Evolutionary conservation across 345 rosid species (phyloP).

Genomic region (Gossypium rotundifolium): DNA sequence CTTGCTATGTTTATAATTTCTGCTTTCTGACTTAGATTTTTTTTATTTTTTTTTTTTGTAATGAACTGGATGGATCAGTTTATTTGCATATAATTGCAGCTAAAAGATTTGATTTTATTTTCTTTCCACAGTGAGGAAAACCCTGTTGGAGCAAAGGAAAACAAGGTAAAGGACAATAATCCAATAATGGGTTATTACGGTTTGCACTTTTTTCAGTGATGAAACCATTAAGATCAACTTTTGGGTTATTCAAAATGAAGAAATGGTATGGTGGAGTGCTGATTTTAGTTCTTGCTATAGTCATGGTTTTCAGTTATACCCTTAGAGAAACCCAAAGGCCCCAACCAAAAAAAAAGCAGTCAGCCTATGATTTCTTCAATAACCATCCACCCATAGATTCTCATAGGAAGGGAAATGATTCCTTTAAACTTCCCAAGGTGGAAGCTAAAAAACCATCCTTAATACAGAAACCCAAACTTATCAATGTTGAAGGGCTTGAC

Average conservation of each 20-base stretch:
- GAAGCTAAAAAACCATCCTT: slow-evolving; percentile 21
- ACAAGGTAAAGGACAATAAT: neutral
- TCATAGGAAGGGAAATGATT: slow-evolving; percentile 10
- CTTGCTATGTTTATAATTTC: neutral
- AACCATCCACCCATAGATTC: slow-evolving; percentile 32
- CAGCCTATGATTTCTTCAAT: slow-evolving; percentile 42
- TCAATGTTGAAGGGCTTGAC: slow-evolving; percentile 45
- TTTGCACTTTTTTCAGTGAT: neutral
- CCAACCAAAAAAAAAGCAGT: slow-evolving; percentile 21
- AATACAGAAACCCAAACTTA: slow-evolving; percentile 33
- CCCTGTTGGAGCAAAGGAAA: neutral
- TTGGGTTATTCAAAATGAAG: slow-evolving; percentile 44
- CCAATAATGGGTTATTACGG: neutral
- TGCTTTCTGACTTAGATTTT: neutral
- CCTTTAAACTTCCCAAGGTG: slow-evolving; percentile 15
- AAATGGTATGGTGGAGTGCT: slow-evolving; percentile 77
- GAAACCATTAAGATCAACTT: slow-evolving; percentile 15
- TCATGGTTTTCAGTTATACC: slow-evolving; percentile 50
- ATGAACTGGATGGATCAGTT: neutral
- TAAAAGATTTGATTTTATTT: neutral
- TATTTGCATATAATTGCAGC: neutral
- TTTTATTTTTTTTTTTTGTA: too few relatives aligned
- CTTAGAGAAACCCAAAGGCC: slow-evolving; percentile 28
- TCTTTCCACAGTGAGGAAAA: neutral
- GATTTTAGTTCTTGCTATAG: slow-evolving; percentile 43